Base-by-base conservation (phyloP, 768 basidiomycete species). In the Tylopilus vinaceipallidus region DNA sequence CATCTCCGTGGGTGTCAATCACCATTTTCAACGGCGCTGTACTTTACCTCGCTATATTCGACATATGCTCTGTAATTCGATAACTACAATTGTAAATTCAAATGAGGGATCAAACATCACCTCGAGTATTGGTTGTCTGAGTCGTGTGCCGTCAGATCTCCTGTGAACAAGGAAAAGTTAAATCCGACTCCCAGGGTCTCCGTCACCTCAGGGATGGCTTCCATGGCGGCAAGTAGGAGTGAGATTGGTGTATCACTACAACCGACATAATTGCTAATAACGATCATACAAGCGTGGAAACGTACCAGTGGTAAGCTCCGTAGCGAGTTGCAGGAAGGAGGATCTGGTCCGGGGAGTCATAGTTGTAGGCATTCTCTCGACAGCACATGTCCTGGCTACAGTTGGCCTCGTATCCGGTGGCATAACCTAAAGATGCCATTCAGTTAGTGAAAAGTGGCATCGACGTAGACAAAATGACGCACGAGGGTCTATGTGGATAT, bases 131-230 rank as follows among this genome's bases (percentile, higher is more conserved):
- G 77, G 51, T 82, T 80, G 42, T 84, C 84, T 3, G 76, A 57
- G 62, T 89, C 88, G 58, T 90, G 88, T 10, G 83, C 75, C 23
- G 87, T 86, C 38, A 88, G 62, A 60, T 90, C 87, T 20, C 88
- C 87, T 0, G 88, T 90, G 60, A 79, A 89, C 13, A 89, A 34
- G 0, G 78, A 78, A 67, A 80, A 88, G 27, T 76, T 77, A 60
- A 88, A 85, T 0, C 82, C 83, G 4, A 71, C 76, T 0, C 73
- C 67, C 54, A 78, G 6, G 8, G 88, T 88, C 9, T 73, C 79
- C 3, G 86, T 76, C 12, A 89, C 71, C 5, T 75, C 74, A 8
- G 85, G 87, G 44, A 90, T 86, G 0, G 84, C 76, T 58, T 85
- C 57, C 43, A 88, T 69, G 1, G 80, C 82, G 4, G 87, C 70